Base-by-base conservation (phyloP, 2,329 filamentous ascomycete species). In the Arachnomyces sp. region DNA sequence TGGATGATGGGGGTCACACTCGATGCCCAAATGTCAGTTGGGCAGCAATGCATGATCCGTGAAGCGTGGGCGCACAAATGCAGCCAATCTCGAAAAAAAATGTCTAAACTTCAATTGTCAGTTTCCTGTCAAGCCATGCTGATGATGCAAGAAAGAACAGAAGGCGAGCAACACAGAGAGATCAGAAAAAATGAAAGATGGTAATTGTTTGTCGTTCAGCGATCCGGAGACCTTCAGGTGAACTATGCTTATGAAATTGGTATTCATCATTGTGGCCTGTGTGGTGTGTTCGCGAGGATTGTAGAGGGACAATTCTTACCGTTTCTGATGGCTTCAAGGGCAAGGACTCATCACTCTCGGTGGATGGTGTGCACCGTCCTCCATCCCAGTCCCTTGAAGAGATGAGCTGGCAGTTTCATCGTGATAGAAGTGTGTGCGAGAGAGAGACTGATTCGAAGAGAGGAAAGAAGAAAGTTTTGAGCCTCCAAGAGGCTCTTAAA, bases 211-310 rank as follows among this genome's bases (percentile, higher is more conserved):
- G 39, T 55, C 52, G 47, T 55, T 54, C 52, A 54, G 40, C 17
- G 46, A 42, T 44, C 49, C 45, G 38, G 40, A 49, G 50, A 47
- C 45, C 48, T 48, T 55, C 52, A 55, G 52, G 44, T 55, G 52
- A 55, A 55, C 52, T 55, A 55, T 55, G 52, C 52, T 51, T 54
- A 41, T 25, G 42, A 39, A 46, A 46, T 43, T 42, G 42, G 43
- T 44, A 42, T 39, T 55, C 52, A 53, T 55, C 52, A 54, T 45
- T 34, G 40, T 25, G 20, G 20, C 5, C 20, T 25, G 20, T 25
- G 20, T 25, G 20, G 9, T 5, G 20, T 25, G 20, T 25, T 25
- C 20, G 20, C 5, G 9, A 25, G 9, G 20, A 25, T 25, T 25
- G 20, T 9, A 25, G 20, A 5, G 20, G n/a, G 20, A 25, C 9